phyloP scores from a whole-genome alignment of 257 asterid genomes.

The Marsdenia floribunda region DNA sequence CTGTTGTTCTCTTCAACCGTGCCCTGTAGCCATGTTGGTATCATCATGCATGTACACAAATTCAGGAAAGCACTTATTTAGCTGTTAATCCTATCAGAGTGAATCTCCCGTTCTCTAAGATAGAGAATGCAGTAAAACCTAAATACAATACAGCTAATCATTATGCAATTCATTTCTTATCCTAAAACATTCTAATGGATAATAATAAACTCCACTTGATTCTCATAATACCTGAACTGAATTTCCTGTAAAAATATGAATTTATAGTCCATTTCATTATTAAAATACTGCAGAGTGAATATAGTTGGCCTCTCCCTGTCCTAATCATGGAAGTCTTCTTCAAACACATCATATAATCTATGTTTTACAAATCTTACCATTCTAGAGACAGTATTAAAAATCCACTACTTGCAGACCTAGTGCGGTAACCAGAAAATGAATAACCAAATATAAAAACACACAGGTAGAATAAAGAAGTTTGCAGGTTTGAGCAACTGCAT shows the following conservation, averaged over 20 bases:
- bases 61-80: background rate
- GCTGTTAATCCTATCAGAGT: background rate
- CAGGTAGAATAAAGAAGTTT: background rate
- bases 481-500: background rate
- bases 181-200: background rate
- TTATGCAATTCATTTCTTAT: background rate
- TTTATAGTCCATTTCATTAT: background rate
- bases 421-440: background rate
- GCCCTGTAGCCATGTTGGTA: background rate
- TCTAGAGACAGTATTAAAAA: background rate
- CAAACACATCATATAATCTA: background rate
- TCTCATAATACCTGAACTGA: background rate
- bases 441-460: background rate
- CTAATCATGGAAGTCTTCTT: background rate
- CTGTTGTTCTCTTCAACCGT: too few relatives aligned
- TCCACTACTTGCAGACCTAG: background rate
- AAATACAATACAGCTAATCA: background rate
- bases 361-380: background rate
- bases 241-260: too few relatives aligned
- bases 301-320: background rate
- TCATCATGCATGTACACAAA: background rate
- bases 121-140: background rate
- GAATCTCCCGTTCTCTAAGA: background rate
- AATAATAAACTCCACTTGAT: background rate
- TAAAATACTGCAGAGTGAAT: background rate